These are phyloP conservation scores for Triglochin maritima DNA, from an alignment of 106 monocot species.

Conservation along the genomic window DNA sequence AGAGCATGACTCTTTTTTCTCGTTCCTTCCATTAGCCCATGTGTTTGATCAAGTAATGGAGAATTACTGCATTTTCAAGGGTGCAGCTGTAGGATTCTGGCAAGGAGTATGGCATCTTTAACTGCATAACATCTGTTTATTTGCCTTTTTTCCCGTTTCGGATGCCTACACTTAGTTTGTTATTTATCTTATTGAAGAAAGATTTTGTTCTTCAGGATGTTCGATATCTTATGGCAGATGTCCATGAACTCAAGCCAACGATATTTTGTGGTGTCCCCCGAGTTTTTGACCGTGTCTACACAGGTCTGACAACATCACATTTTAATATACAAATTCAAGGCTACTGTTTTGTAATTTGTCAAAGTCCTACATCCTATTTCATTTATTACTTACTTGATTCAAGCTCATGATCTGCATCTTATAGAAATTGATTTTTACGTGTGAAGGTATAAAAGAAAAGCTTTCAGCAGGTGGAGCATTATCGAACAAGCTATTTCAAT, in stretches of 20 bases:
- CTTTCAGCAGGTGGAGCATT: conserved; percentile 60
- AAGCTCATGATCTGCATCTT: not conserved
- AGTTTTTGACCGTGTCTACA: conserved; percentile 83
- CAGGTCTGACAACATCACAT: conserved; percentile 22
- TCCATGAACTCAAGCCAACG: conserved; percentile 75
- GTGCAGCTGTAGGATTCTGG: conserved; percentile 93
- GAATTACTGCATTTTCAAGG: conserved; percentile 85
- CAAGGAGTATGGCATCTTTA: conserved; percentile 50
- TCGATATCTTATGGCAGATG: conserved; percentile 70
- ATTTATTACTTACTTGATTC: not conserved
- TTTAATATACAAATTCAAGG: not conserved
- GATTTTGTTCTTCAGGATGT: conserved; percentile 39
- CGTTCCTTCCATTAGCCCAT: conserved; percentile 91
- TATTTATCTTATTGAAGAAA: not conserved
- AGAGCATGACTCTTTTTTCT: conserved; percentile 81
- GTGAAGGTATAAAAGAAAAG: conserved; percentile 67
- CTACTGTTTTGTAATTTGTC: not conserved
- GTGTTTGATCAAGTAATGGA: conserved; percentile 94
- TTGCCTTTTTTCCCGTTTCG: no score
- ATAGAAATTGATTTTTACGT: not conserved
- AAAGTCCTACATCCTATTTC: not conserved
- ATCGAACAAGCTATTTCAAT: conserved; percentile 44
- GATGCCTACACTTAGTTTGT: not conserved
- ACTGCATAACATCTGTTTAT: not conserved
- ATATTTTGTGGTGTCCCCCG: conserved; percentile 87